These are phyloP conservation scores for Gossypium davidsonii DNA, from an alignment of 441 rosid genomes.

Conservation along the genomic window DNA sequence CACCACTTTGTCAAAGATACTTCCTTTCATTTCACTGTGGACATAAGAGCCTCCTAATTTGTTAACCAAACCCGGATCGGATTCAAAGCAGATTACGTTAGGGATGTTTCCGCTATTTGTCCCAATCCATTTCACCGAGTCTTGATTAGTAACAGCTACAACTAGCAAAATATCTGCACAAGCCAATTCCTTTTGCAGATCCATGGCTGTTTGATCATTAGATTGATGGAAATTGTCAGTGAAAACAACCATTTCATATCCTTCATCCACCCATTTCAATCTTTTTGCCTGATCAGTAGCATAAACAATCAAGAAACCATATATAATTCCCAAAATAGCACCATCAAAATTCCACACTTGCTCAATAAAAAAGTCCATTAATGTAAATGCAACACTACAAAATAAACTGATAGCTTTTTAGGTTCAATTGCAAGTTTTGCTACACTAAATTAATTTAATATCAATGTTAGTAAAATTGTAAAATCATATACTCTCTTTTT, in stretches of 20 bases:
- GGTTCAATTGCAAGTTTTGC: background rate
- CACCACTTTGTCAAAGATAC: conserved; percentile 26
- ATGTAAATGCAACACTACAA: background rate
- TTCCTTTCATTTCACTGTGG: conserved; percentile 21
- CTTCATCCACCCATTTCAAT: conserved; percentile 81
- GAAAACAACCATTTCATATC: conserved; percentile 58
- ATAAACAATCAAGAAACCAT: background rate
- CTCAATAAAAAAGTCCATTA: background rate
- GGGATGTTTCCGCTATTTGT: conserved; percentile 31
- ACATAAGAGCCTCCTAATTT: conserved; percentile 59
- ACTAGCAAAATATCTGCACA: conserved; percentile 50
- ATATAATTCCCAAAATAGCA: background rate
- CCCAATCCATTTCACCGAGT: conserved; percentile 59
- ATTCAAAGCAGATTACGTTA: conserved; percentile 61
- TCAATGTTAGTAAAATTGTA: no score
- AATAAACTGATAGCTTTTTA: background rate
- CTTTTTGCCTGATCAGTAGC: conserved; percentile 47
- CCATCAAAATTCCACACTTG: background rate
- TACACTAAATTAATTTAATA: background rate
- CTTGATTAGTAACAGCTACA: conserved; percentile 46
- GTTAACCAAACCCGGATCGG: conserved; percentile 38
- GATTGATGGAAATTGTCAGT: conserved; percentile 27
- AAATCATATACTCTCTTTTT: background rate
- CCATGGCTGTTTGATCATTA: conserved; percentile 24
- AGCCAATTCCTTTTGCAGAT: conserved; percentile 37